Evolutionary conservation across 441 rosid species (phyloP).

Genomic region (Erysimum cheiri): DNA sequence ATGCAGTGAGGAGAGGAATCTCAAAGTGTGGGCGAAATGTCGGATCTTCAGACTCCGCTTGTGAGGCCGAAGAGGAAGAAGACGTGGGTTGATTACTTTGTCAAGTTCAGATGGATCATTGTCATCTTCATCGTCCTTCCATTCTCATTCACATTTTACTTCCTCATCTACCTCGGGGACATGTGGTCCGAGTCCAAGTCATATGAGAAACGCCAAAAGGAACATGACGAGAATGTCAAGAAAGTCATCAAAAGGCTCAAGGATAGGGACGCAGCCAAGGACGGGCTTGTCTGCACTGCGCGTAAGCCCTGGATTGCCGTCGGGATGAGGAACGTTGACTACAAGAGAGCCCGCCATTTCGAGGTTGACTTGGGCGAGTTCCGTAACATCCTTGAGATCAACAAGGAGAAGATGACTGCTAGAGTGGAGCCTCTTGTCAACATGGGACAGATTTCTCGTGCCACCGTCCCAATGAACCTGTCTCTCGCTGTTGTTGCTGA

Average conservation of each 20-base stretch:
- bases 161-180: slow-evolving; percentile 92
- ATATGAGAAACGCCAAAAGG: slow-evolving; percentile 82
- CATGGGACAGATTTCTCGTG: slow-evolving; percentile 97
- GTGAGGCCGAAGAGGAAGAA: slow-evolving; percentile 90
- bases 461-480: slow-evolving; percentile 87
- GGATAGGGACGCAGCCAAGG: slow-evolving; percentile 77
- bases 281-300: slow-evolving; percentile 98
- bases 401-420: slow-evolving; percentile 88
- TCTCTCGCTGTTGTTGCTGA: slow-evolving; percentile 98
- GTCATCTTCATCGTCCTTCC: slow-evolving; percentile 96
- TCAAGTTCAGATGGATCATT: slow-evolving; percentile 86
- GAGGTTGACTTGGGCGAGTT: slow-evolving; percentile 93
- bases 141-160: slow-evolving; percentile 73
- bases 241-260: slow-evolving; percentile 89
- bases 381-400: slow-evolving; percentile 80
- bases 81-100: slow-evolving; percentile 83
- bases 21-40: slow-evolving; percentile 51
- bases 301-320: slow-evolving; percentile 99
- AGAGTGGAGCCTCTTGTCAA: slow-evolving; percentile 95
- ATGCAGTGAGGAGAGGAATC: slow-evolving; percentile 44
- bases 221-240: slow-evolving; percentile 85
- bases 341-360: slow-evolving; percentile 91
- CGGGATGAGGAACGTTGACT: slow-evolving; percentile 99
- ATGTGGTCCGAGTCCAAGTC: slow-evolving; percentile 87
- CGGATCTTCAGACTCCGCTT: slow-evolving; percentile 80